These are phyloP conservation scores for Silene vulgaris DNA, from an alignment of 179 eudicot genomes.

Conservation along the genomic window DNA sequence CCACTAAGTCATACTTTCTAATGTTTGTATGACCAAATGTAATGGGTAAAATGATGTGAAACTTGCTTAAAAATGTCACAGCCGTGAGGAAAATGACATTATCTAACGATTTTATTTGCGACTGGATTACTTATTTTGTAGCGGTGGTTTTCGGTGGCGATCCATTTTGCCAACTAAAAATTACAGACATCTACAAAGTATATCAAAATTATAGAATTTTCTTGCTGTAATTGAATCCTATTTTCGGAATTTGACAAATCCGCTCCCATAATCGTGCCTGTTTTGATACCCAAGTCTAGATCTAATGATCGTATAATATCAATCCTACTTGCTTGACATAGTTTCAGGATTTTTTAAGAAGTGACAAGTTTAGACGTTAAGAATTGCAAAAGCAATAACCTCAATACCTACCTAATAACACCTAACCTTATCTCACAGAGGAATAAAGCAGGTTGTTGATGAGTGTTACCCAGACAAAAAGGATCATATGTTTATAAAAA, in stretches of 20 bases:
- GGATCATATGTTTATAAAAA: neutral
- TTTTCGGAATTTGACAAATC: neutral
- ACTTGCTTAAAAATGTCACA: neutral
- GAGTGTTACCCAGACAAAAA: conserved; percentile 3
- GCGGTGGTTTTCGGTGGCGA: neutral
- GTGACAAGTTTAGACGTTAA: conserved; percentile 13
- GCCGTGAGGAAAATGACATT: neutral
- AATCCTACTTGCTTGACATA: conserved; percentile 2
- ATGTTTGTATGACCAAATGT: neutral
- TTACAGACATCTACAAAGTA: neutral
- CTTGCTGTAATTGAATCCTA: neutral
- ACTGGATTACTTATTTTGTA: neutral
- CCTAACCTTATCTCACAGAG: conserved; percentile 18
- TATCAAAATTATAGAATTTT: neutral
- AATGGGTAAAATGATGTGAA: neutral
- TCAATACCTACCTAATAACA: conserved; percentile 9
- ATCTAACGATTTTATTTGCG: neutral
- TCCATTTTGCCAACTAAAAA: neutral
- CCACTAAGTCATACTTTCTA: neutral
- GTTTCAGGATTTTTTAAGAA: neutral
- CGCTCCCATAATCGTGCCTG: neutral
- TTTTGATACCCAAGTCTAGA: neutral
- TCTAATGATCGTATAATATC: neutral
- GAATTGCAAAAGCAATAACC: conserved; percentile 9
- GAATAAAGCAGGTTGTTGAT: conserved; percentile 7